Conservation (phyloP, 2,329 filamentous ascomycete genomes). For the Apiospora sp. region DNA sequence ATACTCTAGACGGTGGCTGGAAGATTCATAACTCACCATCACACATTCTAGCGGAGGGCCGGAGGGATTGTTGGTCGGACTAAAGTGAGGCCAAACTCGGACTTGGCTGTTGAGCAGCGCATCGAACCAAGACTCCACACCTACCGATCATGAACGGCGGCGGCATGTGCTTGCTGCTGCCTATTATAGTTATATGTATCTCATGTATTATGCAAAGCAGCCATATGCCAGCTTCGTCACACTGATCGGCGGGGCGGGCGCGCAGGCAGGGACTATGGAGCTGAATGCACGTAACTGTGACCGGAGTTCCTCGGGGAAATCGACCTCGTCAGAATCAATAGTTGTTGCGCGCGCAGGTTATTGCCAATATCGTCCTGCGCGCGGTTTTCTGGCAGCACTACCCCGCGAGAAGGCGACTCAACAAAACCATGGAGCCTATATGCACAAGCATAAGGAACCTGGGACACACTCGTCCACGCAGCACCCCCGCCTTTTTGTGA, state of each 20-base stretch:
- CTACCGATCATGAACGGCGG: not conserved
- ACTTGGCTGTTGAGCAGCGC: not conserved
- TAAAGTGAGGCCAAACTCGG: not conserved
- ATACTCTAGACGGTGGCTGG: not conserved
- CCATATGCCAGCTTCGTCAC: slow-evolving; percentile 4
- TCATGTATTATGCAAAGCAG: not conserved
- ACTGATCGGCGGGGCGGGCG: slow-evolving; percentile 9
- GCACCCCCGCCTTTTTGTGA: not conserved
- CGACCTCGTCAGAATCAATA: not conserved
- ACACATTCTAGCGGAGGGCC: not conserved
- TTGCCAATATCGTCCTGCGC: slow-evolving; percentile 10
- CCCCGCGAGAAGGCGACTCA: not conserved
- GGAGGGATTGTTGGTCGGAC: not conserved
- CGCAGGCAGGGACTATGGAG: not conserved
- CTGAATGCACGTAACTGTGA: slow-evolving; percentile 14
- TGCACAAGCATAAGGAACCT: not conserved
- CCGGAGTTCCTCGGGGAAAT: not conserved
- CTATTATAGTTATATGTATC: not conserved
- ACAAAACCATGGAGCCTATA: slow-evolving; percentile 10
- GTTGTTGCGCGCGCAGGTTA: not conserved
- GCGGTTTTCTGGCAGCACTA: not conserved
- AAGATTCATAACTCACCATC: not conserved
- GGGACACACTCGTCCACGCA: not conserved
- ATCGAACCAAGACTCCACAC: not conserved
- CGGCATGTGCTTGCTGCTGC: not conserved